Conservation (phyloP, 2,329 filamentous ascomycete genomes). For the Claviceps quebecensis region DNA sequence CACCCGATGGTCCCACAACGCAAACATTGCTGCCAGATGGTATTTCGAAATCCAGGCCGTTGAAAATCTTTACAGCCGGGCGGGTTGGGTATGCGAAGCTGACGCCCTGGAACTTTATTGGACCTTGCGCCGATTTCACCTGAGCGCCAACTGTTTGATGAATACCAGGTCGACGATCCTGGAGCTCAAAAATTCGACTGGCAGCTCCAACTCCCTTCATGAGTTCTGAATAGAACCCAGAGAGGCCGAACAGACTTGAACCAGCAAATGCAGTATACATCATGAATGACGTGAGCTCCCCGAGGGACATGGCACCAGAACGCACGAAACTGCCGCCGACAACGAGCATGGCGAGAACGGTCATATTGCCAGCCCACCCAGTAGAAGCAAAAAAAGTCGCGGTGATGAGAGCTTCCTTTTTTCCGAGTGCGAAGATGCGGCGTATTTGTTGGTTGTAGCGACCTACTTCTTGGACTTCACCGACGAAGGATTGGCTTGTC, state of each 20-base stretch:
- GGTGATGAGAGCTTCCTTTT: constrained; percentile 72
- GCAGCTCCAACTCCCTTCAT: constrained; percentile 99
- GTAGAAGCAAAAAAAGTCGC: constrained; percentile 82
- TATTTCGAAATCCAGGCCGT: constrained; percentile 77
- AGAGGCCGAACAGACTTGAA: constrained; percentile 84
- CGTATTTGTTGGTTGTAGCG: constrained; percentile 88
- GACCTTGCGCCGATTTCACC: constrained; percentile 72
- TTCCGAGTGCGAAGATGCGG: constrained; percentile 81
- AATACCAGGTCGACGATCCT: constrained; percentile 77
- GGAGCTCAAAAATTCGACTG: constrained; percentile 88
- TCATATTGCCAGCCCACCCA: constrained; percentile 91
- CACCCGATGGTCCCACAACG: constrained; percentile 89
- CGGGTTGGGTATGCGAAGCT: constrained; percentile 86
- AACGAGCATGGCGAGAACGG: constrained; percentile 78
- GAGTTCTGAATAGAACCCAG: constrained; percentile 91
- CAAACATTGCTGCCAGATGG: constrained; percentile 89
- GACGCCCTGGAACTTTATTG: constrained; percentile 78
- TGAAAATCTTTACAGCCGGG: constrained; percentile 84
- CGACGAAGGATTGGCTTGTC: constrained; percentile 91
- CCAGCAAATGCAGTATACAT: constrained; percentile 90
- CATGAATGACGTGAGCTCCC: constrained; percentile 88
- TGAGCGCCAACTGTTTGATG: constrained; percentile 70
- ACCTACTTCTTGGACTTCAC: constrained; percentile 76
- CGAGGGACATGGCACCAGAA: constrained; percentile 71
- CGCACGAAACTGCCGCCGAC: constrained; percentile 86